Conservation (phyloP, 306 rosid species). For the Cucurbita pepo region DNA sequence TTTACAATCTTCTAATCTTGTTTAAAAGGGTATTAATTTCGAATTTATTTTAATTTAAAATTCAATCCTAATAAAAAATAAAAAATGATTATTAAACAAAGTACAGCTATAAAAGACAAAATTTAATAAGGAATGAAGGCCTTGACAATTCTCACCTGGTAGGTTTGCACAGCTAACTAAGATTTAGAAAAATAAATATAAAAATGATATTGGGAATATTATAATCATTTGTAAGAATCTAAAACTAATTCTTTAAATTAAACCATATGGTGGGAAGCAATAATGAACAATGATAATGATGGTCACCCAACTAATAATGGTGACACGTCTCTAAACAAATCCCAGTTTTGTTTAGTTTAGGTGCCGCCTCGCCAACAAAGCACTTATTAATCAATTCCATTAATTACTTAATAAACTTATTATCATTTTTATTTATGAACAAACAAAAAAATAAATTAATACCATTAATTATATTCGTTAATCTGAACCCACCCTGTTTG, state of each 20-base stretch:
- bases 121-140: not conserved
- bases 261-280: not conserved
- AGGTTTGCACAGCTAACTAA: not conserved
- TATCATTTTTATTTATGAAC: too few species aligned
- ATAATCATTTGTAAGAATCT: not conserved
- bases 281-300: not conserved
- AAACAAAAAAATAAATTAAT: too few species aligned
- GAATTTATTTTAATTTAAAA: not conserved
- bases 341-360: conserved; percentile 5
- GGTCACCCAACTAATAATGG: not conserved
- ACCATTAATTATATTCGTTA: not conserved
- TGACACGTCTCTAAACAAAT: not conserved
- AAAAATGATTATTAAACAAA: not conserved
- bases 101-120: not conserved
- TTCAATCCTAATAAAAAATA: not conserved
- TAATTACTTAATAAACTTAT: not conserved
- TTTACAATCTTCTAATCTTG: not conserved
- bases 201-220: not conserved
- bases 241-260: not conserved
- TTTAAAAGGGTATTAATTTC: not conserved
- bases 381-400: not conserved
- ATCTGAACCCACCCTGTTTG: conserved; percentile 1
- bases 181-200: not conserved
- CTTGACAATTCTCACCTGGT: not conserved
- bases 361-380: conserved; percentile 2